Evolutionary conservation across 2,329 filamentous ascomycete genomes (phyloP), one percentile per base, ranked within the genome.

Genomic region (Colletotrichum destructivum): DNA sequence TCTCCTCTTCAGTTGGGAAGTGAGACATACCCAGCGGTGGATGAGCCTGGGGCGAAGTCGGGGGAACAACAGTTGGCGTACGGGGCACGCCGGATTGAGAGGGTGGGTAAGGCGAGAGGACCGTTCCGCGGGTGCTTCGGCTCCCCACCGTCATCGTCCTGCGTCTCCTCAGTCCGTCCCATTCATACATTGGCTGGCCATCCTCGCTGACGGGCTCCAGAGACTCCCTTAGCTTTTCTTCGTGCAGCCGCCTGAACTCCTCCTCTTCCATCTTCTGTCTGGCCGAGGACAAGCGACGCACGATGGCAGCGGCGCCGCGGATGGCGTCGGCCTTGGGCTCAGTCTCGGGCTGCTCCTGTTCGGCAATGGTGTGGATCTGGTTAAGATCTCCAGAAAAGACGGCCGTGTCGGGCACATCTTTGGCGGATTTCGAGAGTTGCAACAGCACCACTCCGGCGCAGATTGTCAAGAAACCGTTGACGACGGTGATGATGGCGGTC

Each of bases 311-410:
- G 18, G 96, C 87, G 72, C 96, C 96, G 75, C 96, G 94, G 78
- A 99, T 97, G 12, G 96, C 95, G 81, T 99, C 96, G 16, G 96
- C 96, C 79, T 98, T 97, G 64, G 96, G 96, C 77, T 99, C 96
- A 16, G 93, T 93, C 81, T 99, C 96, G n/a, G 95, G 93, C 80
- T 98, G 95, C 80, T 97, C 94, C 78, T 98, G 94, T 77, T 98
- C 94, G 57, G 94, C 96, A 73, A 98, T 96, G 40, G 96, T 97
- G 42, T 96, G 94, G 65, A 98, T 93, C 85, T 99, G 96, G 78
- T 98, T 93, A 62, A 99, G 88, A 78, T 98, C 95, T 55, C 96
- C 96, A 66, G 91, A 91, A 85, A 99, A 98, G 49, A 99, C 91
- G 42, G 95, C 95, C 0, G 94, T 88, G 79, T 98, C 96, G 8